Base-by-base conservation (phyloP, 2,329 filamentous ascomycete species). In the Lojkania enalia region DNA sequence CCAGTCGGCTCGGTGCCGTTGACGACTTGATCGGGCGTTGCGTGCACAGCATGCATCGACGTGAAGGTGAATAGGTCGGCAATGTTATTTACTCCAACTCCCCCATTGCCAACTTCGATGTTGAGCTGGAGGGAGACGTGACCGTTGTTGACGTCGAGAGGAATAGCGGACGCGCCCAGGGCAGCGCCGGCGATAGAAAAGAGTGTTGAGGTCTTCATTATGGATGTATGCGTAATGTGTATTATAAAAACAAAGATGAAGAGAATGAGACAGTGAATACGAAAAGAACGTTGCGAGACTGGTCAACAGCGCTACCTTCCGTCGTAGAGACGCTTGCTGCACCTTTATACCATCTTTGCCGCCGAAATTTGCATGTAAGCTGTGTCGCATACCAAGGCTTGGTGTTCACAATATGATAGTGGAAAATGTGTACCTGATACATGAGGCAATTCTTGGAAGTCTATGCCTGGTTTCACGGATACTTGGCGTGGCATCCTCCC, bases 21-120 rank as follows among this genome's bases (percentile, higher is more conserved):
- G 53, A 79, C 74, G 43, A 81, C 77, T 57, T 81, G 67, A 16
- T 76, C 70, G 0, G 77, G 77, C 2, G 68, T 72, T 7, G 78
- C 77, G 18, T 70, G 50, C 43, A 80, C 61, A 39, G 66, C 54
- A 63, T 75, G 80, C 48, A 69, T 76, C 5, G 75, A 78, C 39
- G 75, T 79, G 69, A 79, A 81, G 36, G 46, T 38, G 48, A 64
- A 66, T 36, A 61, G 48, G 6, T 60, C 52, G 19, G 33, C 27
- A 16, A 21, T 20, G 18, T 38, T 27, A 27, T 42, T 40, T 2
- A 37, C 50, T 12, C 44, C 49, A n/a, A 50, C 20, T 11, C 33
- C 45, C 7, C 41, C 43, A 14, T 32, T 39, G 13, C 43, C 15
- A 13, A 30, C 42, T 30, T 63, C 52, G 52, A 63, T 53, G 45